These are phyloP conservation scores for Ambrosia artemisiifolia DNA, from an alignment of 129 eudicot species.

Conservation along the genomic window DNA sequence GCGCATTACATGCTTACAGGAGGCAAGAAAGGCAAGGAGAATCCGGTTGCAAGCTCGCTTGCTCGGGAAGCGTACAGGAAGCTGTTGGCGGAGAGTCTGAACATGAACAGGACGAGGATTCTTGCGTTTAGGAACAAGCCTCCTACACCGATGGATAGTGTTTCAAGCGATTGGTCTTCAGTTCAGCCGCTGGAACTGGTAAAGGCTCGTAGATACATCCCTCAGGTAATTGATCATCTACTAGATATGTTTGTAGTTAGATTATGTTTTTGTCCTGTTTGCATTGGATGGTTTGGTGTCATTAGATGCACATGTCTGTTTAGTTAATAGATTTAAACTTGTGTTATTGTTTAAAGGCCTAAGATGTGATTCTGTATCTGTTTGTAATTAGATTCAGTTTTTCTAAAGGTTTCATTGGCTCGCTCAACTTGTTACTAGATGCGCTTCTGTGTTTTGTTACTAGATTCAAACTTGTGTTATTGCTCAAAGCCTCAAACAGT, in stretches of 20 bases:
- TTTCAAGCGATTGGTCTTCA: constrained; percentile 37
- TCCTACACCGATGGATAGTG: constrained; percentile 42
- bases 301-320: no score
- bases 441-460: no score
- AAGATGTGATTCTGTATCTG: no score
- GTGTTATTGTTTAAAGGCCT: no score
- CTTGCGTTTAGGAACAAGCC: constrained; percentile 90
- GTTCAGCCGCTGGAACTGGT: constrained; percentile 47
- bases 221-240: constrained; percentile 49
- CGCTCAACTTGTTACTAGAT: no score
- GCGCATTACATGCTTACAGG: constrained; percentile 78
- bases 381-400: no score
- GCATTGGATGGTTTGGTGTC: no score
- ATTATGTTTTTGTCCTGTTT: no score
- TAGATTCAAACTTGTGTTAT: no score
- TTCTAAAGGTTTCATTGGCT: no score
- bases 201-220: constrained; percentile 65
- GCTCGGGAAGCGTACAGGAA: constrained; percentile 73
- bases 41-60: constrained; percentile 52
- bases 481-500: no score
- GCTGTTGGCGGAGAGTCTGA: constrained; percentile 65
- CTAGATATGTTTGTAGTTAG: neutral
- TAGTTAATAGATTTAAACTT: no score
- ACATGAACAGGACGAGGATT: constrained; percentile 75
- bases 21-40: constrained; percentile 60